Conservation (phyloP, 805 yeast genomes). For the Teunomyces atbi region DNA sequence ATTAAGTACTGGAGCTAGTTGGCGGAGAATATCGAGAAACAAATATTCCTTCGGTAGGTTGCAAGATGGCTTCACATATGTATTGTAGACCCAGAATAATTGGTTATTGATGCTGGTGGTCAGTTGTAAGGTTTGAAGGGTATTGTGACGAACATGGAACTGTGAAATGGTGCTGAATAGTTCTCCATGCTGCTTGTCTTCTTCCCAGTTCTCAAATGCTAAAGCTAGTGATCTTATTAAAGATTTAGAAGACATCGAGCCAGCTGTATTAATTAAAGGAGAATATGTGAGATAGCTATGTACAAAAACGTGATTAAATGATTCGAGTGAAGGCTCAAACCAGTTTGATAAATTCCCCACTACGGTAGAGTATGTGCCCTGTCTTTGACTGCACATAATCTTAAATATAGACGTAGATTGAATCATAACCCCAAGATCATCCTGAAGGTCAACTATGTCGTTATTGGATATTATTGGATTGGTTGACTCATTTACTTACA, state of each 20-base stretch:
- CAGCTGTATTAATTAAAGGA: background rate
- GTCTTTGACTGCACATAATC: no score
- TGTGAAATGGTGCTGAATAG: constrained; percentile 5
- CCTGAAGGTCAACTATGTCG: no score
- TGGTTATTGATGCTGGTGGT: constrained; percentile 34
- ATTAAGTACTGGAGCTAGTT: constrained; percentile 30
- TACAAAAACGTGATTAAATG: background rate
- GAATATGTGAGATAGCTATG: background rate
- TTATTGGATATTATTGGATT: constrained; percentile 16
- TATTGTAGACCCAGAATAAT: constrained; percentile 32
- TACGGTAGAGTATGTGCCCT: no score
- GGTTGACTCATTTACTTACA: constrained; percentile 34
- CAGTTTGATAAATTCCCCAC: no score
- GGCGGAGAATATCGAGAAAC: constrained; percentile 39
- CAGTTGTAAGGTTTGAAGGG: constrained; percentile 26
- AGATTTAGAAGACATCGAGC: constrained; percentile 26
- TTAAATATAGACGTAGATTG: no score
- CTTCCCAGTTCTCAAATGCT: constrained; percentile 22
- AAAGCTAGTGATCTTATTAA: constrained; percentile 24
- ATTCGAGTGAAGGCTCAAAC: background rate
- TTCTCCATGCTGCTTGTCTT: constrained; percentile 7
- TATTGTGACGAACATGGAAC: constrained; percentile 30
- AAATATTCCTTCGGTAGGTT: constrained; percentile 31
- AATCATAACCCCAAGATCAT: no score
- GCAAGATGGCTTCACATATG: constrained; percentile 25